These are phyloP conservation scores for Scutellaria baicalensis DNA, from an alignment of 257 asterid species.

Conservation along the genomic window DNA sequence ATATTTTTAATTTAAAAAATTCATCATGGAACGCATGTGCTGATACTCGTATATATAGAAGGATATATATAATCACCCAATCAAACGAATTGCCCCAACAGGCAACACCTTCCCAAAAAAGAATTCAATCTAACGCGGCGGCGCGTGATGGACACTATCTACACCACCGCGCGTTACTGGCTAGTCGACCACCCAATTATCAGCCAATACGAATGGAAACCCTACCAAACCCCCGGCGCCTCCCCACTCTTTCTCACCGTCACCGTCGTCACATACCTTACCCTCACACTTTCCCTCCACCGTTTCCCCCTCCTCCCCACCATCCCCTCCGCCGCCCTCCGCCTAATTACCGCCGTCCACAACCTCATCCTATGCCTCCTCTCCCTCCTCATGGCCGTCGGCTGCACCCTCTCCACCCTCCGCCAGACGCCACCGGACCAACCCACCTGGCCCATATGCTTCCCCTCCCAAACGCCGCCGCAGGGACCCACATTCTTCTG, in stretches of 20 bases:
- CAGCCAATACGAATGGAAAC: slow-evolving; percentile 63
- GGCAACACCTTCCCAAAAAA: not conserved
- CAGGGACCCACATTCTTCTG: slow-evolving; percentile 79
- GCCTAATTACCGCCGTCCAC: slow-evolving; percentile 70
- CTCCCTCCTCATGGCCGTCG: slow-evolving; percentile 71
- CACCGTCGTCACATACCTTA: slow-evolving; percentile 59
- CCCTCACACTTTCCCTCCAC: slow-evolving; percentile 53
- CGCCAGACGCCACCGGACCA: slow-evolving; percentile 48
- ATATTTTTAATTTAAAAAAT: no score
- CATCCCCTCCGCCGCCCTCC: slow-evolving; percentile 48
- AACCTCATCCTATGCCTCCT: slow-evolving; percentile 64
- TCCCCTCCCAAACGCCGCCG: slow-evolving; percentile 58
- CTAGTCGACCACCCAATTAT: slow-evolving; percentile 61
- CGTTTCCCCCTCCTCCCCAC: slow-evolving; percentile 26
- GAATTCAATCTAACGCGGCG: slow-evolving; percentile 18
- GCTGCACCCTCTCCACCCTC: slow-evolving; percentile 61
- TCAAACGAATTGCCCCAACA: not conserved
- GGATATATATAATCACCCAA: not conserved
- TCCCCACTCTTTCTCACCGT: slow-evolving; percentile 43
- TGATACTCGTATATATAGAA: no score
- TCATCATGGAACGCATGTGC: no score
- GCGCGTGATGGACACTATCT: slow-evolving; percentile 53
- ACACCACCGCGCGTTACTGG: slow-evolving; percentile 40
- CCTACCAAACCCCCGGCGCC: slow-evolving; percentile 51
- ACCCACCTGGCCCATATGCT: slow-evolving; percentile 70